Base-by-base conservation (phyloP, 257 asterid species). In the Plectranthus barbatus region DNA sequence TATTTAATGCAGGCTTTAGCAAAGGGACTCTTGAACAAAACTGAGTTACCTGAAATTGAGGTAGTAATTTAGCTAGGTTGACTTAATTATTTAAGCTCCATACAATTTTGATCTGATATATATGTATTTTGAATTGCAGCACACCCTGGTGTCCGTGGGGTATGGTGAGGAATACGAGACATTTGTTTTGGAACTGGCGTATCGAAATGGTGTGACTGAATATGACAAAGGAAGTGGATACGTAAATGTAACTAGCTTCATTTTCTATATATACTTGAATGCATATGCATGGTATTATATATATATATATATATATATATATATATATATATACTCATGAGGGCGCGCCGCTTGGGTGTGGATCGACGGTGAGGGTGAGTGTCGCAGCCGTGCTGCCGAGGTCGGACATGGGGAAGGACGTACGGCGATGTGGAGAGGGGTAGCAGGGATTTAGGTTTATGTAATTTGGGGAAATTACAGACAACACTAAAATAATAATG, bases 211-310 rank as follows among this genome's bases (percentile, higher is more conserved):
- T 42, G 97, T 89, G 56, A 76, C 95, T 63, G 99, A 92, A 66
- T 92, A 92, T 55, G 83, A 90, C 75, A 89, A 92, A 77, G 99
- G 99, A 74, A n/a, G n/a, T n/a, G n/a, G n/a, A n/a, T n/a, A n/a
- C n/a, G n/a, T n/a, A n/a, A n/a, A n/a, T n/a, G n/a, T n/a, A n/a
- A n/a, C n/a, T n/a, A n/a, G n/a, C n/a, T n/a, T n/a, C n/a, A n/a
- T n/a, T n/a, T n/a, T n/a, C n/a, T n/a, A n/a, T n/a, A n/a, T n/a
- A n/a, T n/a, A n/a, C n/a, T n/a, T n/a, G n/a, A 92, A 83, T 79
- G 99, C 96, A 12, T 93, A 90, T 66, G 99, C 99, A 44, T 46
- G 58, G 58, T n/a, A 34, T 41, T 18, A 48, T n/a, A n/a, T n/a
- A n/a, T n/a, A n/a, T n/a, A n/a, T n/a, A n/a, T n/a, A n/a, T n/a